Base-by-base conservation (phyloP, 2,329 filamentous ascomycete species). In the Endoconidiophora laricicola region DNA sequence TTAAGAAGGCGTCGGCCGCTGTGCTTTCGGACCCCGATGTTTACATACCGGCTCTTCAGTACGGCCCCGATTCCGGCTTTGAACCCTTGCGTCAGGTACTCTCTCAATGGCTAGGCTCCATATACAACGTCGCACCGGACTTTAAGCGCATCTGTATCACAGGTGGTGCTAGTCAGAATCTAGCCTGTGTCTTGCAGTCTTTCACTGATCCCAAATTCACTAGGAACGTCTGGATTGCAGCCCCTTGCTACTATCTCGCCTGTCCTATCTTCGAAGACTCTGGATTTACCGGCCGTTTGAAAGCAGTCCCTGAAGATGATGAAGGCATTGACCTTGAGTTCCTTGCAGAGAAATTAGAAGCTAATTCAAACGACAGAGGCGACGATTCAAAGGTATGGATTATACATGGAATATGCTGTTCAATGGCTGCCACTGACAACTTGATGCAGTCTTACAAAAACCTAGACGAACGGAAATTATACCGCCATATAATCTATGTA, bases 231-330 rank as follows among this genome's bases (percentile, higher is more conserved):
- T 94, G 85, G 83, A 74, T 88, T 63, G 78, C 87, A 1, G 78
- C 82, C 18, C 88, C 88, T 3, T 82, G 81, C 44, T 94, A 94
- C 61, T 83, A 86, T 63, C 69, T 94, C n/a, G 83, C 80, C 0
- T 87, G 83, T 59, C 73, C 80, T n/a, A 84, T 94, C 50, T 87
- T 94, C 59, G 79, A 83, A 52, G 88, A 95, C 63, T 71, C 79
- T 4, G 83, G 86, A 1, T 86, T 94, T 56, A 68, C 69, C 3
- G 73, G 73, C 3, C 74, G 78, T 36, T 60, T 93, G 59, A 72
- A 71, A 46, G 81, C 78, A 1, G 73, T 88, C 10, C 80, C 81
- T 0, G 86, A 94, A 65, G 84, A 90, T 59, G 76, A 76, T 0
- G 77, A 86, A 58, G 87, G 87, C 0, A 66, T 94, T 38, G 78